Conservation (phyloP, 306 rosid species). For the Glycine tomentella region DNA sequence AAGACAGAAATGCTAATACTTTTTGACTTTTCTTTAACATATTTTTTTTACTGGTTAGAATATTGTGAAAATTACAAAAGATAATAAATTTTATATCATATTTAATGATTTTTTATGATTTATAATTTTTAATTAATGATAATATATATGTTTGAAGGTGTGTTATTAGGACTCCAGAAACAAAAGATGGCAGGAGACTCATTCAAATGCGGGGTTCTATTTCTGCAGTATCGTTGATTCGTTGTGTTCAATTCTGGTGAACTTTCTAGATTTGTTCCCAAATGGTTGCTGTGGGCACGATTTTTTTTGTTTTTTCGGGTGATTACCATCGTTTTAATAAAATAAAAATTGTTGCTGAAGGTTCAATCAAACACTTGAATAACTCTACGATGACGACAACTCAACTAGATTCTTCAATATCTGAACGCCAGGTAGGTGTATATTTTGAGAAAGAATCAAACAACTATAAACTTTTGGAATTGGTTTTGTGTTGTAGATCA, state of each 20-base stretch:
- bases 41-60: too few species aligned
- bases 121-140: too few species aligned
- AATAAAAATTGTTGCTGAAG: not conserved
- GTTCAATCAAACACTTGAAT: not conserved
- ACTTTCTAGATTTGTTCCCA: not conserved
- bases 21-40: too few species aligned
- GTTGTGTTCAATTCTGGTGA: constrained; percentile 20
- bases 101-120: too few species aligned
- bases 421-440: not conserved
- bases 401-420: constrained; percentile 28
- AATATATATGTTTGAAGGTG: too few species aligned
- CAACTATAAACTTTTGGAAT: not conserved
- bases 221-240: not conserved
- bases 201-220: constrained; percentile 6
- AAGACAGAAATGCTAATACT: too few species aligned
- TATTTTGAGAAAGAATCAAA: not conserved
- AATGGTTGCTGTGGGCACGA: not conserved
- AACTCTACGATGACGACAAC: constrained; percentile 26
- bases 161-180: not conserved
- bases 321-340: not conserved
- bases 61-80: too few species aligned
- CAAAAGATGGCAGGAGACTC: constrained; percentile 2
- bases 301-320: not conserved
- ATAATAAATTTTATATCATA: too few species aligned
- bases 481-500: constrained; percentile 5